Evolutionary conservation across 1,284 basidiomycete species (phyloP).

Genomic region (Irpex sp.): DNA sequence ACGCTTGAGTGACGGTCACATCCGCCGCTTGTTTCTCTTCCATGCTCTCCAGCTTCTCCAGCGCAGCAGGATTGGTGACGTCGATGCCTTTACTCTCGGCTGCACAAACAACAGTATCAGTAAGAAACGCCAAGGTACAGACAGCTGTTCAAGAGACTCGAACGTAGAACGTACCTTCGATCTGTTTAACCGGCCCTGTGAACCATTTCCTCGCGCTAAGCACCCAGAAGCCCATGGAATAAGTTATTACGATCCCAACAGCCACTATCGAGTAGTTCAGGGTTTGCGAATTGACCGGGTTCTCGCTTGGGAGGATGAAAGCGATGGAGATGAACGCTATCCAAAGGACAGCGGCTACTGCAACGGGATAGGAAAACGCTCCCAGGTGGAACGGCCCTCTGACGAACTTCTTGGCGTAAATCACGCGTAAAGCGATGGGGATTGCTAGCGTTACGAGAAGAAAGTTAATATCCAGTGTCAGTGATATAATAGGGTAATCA

Average conservation of each 20-base stretch:
- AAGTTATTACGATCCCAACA: conserved; percentile 63
- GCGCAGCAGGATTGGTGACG: conserved; percentile 39
- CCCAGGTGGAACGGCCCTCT: conserved; percentile 74
- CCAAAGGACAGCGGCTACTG: conserved; percentile 51
- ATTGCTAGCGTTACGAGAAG: conserved; percentile 38
- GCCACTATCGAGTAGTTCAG: conserved; percentile 74
- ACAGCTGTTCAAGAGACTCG: background rate
- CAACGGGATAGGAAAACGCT: conserved; percentile 53
- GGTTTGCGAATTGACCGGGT: conserved; percentile 66
- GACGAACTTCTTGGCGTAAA: conserved; percentile 56
- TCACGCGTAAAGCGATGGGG: conserved; percentile 62
- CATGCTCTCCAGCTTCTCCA: conserved; percentile 12
- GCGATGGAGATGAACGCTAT: conserved; percentile 61
- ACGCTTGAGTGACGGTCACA: background rate
- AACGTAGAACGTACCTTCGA: conserved; percentile 39
- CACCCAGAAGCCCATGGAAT: conserved; percentile 63
- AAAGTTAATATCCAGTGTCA: background rate
- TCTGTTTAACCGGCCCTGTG: conserved; percentile 62
- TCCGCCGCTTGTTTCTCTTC: background rate
- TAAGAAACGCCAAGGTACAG: background rate
- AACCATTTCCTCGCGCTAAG: conserved; percentile 70
- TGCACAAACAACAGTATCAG: conserved; percentile 13
- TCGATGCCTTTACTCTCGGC: conserved; percentile 47
- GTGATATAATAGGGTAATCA: background rate
- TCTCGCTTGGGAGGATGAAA: conserved; percentile 64